A percentile compares a stretch with the other conserved stretches of the same genome.
These are phyloP conservation scores for Saccharum hybrid DNA, from an alignment of 202 grass and related monocot genomes.

Conservation along the genomic window DNA sequence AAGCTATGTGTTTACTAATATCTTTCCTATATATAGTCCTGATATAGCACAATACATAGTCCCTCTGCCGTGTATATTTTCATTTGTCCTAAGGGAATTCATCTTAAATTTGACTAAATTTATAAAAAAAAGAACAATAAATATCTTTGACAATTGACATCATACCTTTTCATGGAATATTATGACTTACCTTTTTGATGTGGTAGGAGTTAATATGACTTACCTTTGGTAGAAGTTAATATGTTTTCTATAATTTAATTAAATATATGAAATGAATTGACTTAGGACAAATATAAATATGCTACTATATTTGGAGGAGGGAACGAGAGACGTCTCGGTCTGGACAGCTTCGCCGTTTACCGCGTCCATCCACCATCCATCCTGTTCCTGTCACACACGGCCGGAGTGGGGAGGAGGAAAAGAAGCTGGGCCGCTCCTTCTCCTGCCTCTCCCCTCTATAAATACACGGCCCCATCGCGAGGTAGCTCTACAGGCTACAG, in stretches of 20 bases:
- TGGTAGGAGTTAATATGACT: background rate
- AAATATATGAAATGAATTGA: background rate
- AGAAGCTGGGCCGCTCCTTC: constrained; percentile 39
- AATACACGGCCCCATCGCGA: background rate
- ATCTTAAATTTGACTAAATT: too few relatives aligned
- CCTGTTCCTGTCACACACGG: background rate
- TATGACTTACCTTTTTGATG: background rate
- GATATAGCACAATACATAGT: too few relatives aligned
- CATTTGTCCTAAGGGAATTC: too few relatives aligned
- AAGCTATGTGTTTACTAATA: background rate
- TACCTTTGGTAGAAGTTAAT: background rate
- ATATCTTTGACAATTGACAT: too few relatives aligned
- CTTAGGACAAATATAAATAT: background rate
- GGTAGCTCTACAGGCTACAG: constrained; percentile 7
- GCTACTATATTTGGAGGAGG: background rate
- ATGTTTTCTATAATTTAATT: background rate
- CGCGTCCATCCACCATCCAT: background rate
- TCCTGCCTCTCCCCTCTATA: constrained; percentile 44
- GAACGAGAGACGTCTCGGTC: background rate
- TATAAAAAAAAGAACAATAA: too few relatives aligned
- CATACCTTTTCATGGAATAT: too few relatives aligned
- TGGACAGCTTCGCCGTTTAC: constrained; percentile 4
- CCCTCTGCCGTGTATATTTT: too few relatives aligned
- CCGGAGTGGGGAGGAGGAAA: constrained; percentile 15
- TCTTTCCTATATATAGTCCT: background rate